Conservation (phyloP, 257 asterid species). For the Lavandula angustifolia region DNA sequence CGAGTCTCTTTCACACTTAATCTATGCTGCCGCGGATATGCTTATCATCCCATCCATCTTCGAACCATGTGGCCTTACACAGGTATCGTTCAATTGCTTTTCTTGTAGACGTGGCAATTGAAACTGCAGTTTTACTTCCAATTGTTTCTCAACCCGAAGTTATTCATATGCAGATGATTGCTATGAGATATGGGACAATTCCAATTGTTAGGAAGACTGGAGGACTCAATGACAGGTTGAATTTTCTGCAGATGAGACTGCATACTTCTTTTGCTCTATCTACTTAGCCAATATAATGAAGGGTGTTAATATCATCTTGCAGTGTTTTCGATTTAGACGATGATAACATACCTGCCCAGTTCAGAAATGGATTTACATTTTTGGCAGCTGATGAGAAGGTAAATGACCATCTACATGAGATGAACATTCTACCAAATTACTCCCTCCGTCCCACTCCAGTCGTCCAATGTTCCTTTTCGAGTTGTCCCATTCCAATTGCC, state of each 20-base stretch:
- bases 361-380: slow-evolving; percentile 91
- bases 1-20: slow-evolving; percentile 79
- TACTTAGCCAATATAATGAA: slow-evolving; percentile 16
- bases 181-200: slow-evolving; percentile 93
- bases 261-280: neutral
- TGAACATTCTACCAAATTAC: no score
- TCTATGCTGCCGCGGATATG: slow-evolving; percentile 96
- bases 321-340: slow-evolving; percentile 93
- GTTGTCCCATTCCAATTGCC: no score
- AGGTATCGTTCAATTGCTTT: slow-evolving; percentile 50
- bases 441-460: no score
- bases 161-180: slow-evolving; percentile 71
- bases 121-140: slow-evolving; percentile 6
- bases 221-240: slow-evolving; percentile 91
- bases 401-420: slow-evolving; percentile 4
- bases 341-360: slow-evolving; percentile 66
- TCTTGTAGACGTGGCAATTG: slow-evolving; percentile 15
- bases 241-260: slow-evolving; percentile 5
- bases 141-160: slow-evolving; percentile 19
- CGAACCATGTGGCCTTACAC: slow-evolving; percentile 99
- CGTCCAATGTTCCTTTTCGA: no score
- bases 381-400: slow-evolving; percentile 79
- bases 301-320: slow-evolving; percentile 36
- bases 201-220: slow-evolving; percentile 95
- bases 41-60: slow-evolving; percentile 89